Base-by-base conservation (phyloP, 345 rosid genomes). In the Lumnitzera racemosa region DNA sequence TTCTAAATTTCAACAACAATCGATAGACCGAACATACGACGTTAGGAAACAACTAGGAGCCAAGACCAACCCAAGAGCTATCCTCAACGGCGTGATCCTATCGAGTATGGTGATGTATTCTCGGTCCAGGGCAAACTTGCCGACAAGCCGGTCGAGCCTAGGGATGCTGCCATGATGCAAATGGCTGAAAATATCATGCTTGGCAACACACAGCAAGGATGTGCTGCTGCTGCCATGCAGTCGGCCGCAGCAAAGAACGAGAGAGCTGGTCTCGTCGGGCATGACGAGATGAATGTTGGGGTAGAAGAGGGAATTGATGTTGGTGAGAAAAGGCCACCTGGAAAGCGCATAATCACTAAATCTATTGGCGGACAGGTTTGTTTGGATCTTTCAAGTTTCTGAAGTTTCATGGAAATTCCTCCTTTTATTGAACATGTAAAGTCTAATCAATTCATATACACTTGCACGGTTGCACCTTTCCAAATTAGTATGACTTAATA, bases 331-430 rank as follows among this genome's bases (percentile, higher is more conserved):
- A 71, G 66, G 2, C 77, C 61, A 9, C 41, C 57, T 49, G 58
- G 66, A 7, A 55, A 55, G 17, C 67, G 76, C 17, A 51, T 67
- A 14, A 56, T 75, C 51, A 67, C 71, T 3, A 74, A 61, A 53
- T 46, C 78, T 48, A 53, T 70, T 43, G 81, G 71, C 5, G 77
- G 71, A 20, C 81, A 80, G 81, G 83, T 75, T 36, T 2, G 46
- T n/a, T 31, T 46, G 12, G 17, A 14, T 61, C 2, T 49, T 49
- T 49, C 51, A 12, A 12, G 51, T 12, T 49, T n/a, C 12, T 20
- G 20, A 20, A 20, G 20, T 20, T 20, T 20, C 20, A 20, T 20
- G 20, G 20, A 20, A 20, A 20, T 20, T 20, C 20, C 20, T 20
- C 20, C 20, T 20, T 20, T 20, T 20, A 20, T 20, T 20, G 20